Evolutionary conservation across 345 rosid genomes (phyloP).

Genomic region (Hibiscus syriacus): DNA sequence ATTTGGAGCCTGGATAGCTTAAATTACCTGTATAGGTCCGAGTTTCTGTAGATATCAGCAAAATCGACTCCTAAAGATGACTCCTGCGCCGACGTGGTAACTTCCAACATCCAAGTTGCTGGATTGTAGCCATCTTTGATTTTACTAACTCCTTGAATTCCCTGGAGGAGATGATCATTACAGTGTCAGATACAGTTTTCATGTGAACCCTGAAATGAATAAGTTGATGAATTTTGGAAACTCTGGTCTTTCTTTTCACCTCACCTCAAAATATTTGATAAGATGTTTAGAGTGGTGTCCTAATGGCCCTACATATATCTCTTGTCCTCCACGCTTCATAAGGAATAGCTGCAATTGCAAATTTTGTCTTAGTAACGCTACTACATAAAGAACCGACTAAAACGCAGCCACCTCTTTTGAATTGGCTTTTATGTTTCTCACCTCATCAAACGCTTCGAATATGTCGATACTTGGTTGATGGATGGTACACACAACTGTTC

Average conservation of each 20-base stretch:
- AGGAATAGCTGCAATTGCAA: conserved; percentile 47
- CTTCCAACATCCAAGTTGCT: conserved; percentile 91
- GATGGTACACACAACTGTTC: conserved; percentile 90
- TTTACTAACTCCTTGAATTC: conserved; percentile 46
- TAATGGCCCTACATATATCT: conserved; percentile 72
- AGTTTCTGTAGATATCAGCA: conserved; percentile 42
- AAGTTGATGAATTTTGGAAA: not conserved
- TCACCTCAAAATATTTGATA: conserved; percentile 65
- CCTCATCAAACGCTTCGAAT: conserved; percentile 93
- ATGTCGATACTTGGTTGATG: conserved; percentile 94
- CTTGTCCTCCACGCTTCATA: conserved; percentile 70
- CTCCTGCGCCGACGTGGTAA: conserved; percentile 50
- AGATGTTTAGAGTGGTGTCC: conserved; percentile 57
- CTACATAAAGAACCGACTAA: not conserved
- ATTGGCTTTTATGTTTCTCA: not conserved
- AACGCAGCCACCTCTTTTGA: not conserved
- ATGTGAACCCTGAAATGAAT: not conserved
- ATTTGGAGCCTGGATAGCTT: not conserved
- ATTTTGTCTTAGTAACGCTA: not conserved
- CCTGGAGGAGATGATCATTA: conserved; percentile 22
- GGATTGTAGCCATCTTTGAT: conserved; percentile 77
- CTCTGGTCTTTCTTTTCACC: not conserved
- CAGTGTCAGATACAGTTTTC: not conserved
- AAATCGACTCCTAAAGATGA: conserved; percentile 53
- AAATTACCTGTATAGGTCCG: conserved; percentile 56